phyloP scores from a whole-genome alignment of 345 rosid species.

The Diplotaxis tenuifolia region DNA sequence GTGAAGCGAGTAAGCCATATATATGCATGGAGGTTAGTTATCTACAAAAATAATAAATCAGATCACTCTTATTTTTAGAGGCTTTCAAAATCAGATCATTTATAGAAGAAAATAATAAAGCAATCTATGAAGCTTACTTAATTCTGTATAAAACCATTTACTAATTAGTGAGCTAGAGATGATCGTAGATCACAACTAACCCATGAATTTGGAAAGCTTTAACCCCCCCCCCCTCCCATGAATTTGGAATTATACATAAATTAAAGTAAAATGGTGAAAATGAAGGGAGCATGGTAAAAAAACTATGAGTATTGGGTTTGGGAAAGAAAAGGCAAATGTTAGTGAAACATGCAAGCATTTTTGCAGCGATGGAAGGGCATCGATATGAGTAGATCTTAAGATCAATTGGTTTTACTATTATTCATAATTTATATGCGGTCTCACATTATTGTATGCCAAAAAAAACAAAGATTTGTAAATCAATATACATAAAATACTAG shows the following conservation, averaged over 20 bases:
- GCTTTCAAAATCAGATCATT: too few species aligned
- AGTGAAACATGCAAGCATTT: slow-evolving; percentile 38
- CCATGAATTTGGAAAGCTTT: too few species aligned
- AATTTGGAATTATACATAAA: neutral
- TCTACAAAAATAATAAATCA: neutral
- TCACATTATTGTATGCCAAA: too few species aligned
- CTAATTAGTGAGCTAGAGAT: neutral
- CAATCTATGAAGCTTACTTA: neutral
- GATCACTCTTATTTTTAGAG: too few species aligned
- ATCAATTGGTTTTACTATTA: neutral
- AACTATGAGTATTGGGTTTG: slow-evolving; percentile 29
- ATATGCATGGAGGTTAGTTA: neutral
- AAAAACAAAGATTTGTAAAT: neutral
- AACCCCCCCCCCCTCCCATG: too few species aligned
- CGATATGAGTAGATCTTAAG: slow-evolving; percentile 22
- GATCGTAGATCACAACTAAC: slow-evolving; percentile 5
- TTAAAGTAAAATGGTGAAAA: neutral
- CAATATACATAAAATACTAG: neutral
- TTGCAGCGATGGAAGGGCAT: slow-evolving; percentile 31
- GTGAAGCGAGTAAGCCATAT: neutral
- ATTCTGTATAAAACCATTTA: neutral
- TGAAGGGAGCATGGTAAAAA: slow-evolving; percentile 4
- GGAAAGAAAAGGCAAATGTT: slow-evolving; percentile 30
- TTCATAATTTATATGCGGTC: neutral
- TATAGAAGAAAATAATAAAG: neutral